Percentiles rank a stretch among this genome's conserved stretches.
phyloP scores from a whole-genome alignment of 2,329 filamentous ascomycete genomes.

The Fusarium kyushuense region DNA sequence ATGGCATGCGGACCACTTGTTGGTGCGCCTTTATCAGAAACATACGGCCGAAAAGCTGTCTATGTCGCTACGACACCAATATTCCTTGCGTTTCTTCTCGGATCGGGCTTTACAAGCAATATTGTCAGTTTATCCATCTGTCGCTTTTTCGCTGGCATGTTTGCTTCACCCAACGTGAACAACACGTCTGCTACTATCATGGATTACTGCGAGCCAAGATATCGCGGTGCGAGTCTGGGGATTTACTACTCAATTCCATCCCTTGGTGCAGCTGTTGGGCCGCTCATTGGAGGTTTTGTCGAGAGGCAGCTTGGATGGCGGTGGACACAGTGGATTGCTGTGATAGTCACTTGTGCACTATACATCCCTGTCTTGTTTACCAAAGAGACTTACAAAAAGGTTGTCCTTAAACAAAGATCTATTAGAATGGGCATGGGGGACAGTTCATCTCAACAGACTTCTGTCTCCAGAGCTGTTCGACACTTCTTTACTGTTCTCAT shows the following conservation, averaged over 20 bases:
- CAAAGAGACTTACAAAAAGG: constrained; percentile 32
- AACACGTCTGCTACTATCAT: constrained; percentile 35
- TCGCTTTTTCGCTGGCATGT: constrained; percentile 35
- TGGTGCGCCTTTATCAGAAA: constrained; percentile 28
- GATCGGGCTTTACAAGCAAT: background rate
- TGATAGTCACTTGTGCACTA: constrained; percentile 7
- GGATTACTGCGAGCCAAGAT: constrained; percentile 13
- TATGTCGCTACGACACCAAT: constrained; percentile 33
- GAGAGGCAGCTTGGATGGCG: constrained; percentile 23
- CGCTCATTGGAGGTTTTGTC: constrained; percentile 19
- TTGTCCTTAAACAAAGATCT: constrained; percentile 17
- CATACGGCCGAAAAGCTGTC: constrained; percentile 26
- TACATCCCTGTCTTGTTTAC: constrained; percentile 31
- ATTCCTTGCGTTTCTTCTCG: constrained; percentile 19
- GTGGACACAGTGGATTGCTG: constrained; percentile 36
- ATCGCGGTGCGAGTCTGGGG: constrained; percentile 16
- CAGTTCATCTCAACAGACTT: constrained; percentile 29
- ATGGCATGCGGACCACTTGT: constrained; percentile 34
- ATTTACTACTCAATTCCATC: constrained; percentile 36
- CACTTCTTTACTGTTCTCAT: constrained; percentile 36
- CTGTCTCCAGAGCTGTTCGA: background rate
- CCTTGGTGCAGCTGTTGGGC: constrained; percentile 26
- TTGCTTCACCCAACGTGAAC: constrained; percentile 34
- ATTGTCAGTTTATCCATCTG: constrained; percentile 4
- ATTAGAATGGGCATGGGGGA: constrained; percentile 27